Percentiles rank a stretch among this genome's conserved stretches.
Evolutionary conservation across 108 stramenopile species (phyloP).

Genomic region (Schizochytrium sp.): DNA sequence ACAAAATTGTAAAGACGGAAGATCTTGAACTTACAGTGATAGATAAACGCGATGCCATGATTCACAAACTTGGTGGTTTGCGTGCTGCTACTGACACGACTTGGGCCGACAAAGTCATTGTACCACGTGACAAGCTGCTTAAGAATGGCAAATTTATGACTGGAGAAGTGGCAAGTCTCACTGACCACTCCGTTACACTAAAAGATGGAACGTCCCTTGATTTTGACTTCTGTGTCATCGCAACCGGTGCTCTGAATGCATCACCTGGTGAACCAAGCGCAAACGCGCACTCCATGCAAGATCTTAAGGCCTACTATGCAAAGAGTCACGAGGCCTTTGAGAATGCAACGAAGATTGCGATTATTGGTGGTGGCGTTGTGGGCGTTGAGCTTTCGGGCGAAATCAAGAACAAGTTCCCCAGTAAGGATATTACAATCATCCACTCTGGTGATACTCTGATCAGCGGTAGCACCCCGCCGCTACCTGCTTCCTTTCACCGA

Average conservation of each 20-base stretch:
- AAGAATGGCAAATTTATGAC: conserved; percentile 8
- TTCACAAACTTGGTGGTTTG: conserved; percentile 64
- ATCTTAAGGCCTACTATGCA: neutral
- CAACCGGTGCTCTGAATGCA: neutral
- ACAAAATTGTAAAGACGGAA: conserved; percentile 25
- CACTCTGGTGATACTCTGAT: neutral
- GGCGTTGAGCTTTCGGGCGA: conserved; percentile 71
- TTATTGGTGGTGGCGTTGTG: conserved; percentile 71
- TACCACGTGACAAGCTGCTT: conserved; percentile 65
- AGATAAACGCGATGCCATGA: conserved; percentile 54
- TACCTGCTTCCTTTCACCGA: conserved; percentile 28
- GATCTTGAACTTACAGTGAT: conserved; percentile 68
- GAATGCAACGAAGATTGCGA: conserved; percentile 63
- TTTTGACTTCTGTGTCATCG: neutral
- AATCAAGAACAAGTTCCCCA: conserved; percentile 66
- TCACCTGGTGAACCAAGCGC: neutral
- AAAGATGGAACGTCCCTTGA: neutral
- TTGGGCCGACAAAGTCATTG: conserved; percentile 22
- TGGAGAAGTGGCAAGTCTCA: neutral
- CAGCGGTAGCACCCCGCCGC: neutral
- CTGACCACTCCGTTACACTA: neutral
- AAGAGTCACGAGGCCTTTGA: neutral
- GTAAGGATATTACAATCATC: conserved; percentile 67
- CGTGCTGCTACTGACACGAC: conserved; percentile 65
- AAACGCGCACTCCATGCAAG: too few species aligned